Conservation (phyloP, 225 moss, liverwort and hornwort species). For the Neckera pumila region DNA sequence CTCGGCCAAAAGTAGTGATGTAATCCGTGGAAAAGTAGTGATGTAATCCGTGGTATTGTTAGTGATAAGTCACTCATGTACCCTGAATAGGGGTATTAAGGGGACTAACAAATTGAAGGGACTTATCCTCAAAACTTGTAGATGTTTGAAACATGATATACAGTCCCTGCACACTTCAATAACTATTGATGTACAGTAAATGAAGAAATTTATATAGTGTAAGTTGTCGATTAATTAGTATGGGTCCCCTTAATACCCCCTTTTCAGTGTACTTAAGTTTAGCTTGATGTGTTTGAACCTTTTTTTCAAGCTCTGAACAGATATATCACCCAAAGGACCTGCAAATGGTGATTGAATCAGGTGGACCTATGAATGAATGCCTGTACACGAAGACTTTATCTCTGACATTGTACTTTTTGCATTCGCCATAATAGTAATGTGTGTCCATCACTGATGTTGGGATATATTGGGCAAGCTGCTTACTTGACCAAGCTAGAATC, state of each 20-base stretch:
- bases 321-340: not conserved
- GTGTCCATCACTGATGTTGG: constrained; percentile 59
- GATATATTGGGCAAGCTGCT: constrained; percentile 78
- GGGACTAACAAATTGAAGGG: too few relatives aligned
- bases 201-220: too few relatives aligned
- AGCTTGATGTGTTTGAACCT: not conserved
- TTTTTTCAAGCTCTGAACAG: not conserved
- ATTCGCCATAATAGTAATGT: constrained; percentile 52
- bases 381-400: not conserved
- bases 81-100: too few relatives aligned
- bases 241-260: too few relatives aligned
- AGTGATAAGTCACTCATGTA: not conserved
- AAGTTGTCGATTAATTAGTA: too few relatives aligned
- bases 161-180: too few relatives aligned
- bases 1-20: not conserved
- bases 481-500: constrained; percentile 51
- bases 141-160: too few relatives aligned
- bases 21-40: not conserved
- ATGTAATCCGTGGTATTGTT: not conserved
- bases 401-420: constrained; percentile 7
- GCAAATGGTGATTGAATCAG: not conserved
- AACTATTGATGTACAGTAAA: too few relatives aligned
- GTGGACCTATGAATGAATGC: not conserved
- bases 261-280: too few relatives aligned
- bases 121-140: too few relatives aligned